Base-by-base conservation (phyloP, 2,329 filamentous ascomycete species). In the Ambrosiella xylebori region DNA sequence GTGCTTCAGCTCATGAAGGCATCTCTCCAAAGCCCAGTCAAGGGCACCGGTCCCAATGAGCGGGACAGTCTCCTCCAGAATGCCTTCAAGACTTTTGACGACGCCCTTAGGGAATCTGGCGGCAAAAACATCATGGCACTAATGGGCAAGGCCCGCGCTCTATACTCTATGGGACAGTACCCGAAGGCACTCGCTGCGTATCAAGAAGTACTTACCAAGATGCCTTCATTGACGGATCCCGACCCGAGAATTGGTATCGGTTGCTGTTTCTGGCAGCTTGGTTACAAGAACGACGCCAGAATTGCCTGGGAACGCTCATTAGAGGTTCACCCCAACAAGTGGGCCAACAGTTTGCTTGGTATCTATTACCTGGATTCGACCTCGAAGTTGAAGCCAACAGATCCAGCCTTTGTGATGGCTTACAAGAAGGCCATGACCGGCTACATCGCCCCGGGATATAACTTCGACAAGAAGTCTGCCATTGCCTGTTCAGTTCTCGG, bases 241-340 rank as follows among this genome's bases (percentile, higher is more conserved):
- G 93, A 98, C 69, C 94, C 93, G 64, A 81, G 94, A 64, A 91
- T 98, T 64, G 93, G 93, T 58, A 91, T 98, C 66, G 93, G 93
- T 51, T 93, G 88, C 70, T 98, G 93, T 73, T 85, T 96, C 69
- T 98, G 94, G 93, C 88, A 95, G 69, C 76, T 98, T 36, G 90
- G 90, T 9, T 89, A 88, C 74, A 96, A 94, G 69, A 88, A 95
- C 39, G 88, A 95, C 65, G 93, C 94, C 7, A 91, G 87, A 67
- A 74, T 76, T 53, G 91, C 93, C 11, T 98, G 93, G 93, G 86
- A 95, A 67, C 79, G 93, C 62, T 82, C 85, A 11, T 72, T 96
- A 36, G 87, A 94, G 67, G 78, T 96, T 66, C 81, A 77, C 65
- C 82, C 87, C 0, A 79, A 89, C 19, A 96, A 95, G 71, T 81